Base-by-base conservation (phyloP, 805 yeast species). In the Candida michaelii region DNA sequence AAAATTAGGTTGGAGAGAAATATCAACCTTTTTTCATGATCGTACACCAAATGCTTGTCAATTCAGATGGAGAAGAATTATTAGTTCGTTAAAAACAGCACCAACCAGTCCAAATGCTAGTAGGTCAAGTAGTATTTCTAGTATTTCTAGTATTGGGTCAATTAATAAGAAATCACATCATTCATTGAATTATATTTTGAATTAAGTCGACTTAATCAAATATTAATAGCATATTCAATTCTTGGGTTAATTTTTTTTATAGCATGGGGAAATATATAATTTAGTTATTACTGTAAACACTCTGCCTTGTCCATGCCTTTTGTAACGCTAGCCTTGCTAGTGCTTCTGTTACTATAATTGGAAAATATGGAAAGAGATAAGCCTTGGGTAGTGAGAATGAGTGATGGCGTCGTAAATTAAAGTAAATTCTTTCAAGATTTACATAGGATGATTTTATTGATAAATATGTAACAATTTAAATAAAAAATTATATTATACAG, bases 41-140 rank as follows among this genome's bases (percentile, higher is more conserved):
- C 69, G 96, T 57, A 88, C 96, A 2, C 89, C 95, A 27, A 88
- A 86, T 58, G 95, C 95, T 2, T 86, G 95, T 54, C 95, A 86
- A 64, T 86, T 86, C 58, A 77, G 96, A 52, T 88, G 96, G 96
- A 76, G 96, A 60, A 65, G 96, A 48, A 64, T 75, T 14, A 71
- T 73, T 3, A 32, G 35, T 21, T 42, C 53, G 8, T 39, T 49
- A 11, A 34, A 34, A 11, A 13, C 37, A 5, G 15, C 24, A 5
- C 37, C 37, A 12, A 23, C 14, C 8, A 49, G 41, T 30, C 43
- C 33, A 14, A 35, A 21, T 8, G 30, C 38, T 11, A n/a, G n/a
- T n/a, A 37, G 40, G 16, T 47, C 43, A 16, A 38, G 23, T 12
- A 27, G 40, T 14, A 39, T 33, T 4, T 21, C 37, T 12, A 24